phyloP scores from a whole-genome alignment of 148 eudicot genomes.

The Dianthus caryophyllus region DNA sequence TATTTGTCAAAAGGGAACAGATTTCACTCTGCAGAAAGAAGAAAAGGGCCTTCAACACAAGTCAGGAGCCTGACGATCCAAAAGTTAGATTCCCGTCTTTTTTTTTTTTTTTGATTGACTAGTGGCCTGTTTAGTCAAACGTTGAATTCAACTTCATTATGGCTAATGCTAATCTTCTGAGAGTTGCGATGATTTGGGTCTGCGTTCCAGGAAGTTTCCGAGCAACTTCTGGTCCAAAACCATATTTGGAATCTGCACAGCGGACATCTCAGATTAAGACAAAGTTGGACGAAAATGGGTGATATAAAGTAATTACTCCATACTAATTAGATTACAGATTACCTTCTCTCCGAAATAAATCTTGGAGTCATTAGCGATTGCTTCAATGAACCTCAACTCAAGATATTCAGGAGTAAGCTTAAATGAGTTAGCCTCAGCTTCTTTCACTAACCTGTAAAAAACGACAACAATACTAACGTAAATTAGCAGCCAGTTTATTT shows the following conservation, averaged over 20 bases:
- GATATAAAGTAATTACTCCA: background rate
- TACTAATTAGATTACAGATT: slow-evolving; percentile 2
- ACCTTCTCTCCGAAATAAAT: slow-evolving; percentile 90
- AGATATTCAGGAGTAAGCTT: slow-evolving; percentile 77
- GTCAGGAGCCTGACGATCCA: slow-evolving; percentile 1
- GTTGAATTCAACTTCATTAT: background rate
- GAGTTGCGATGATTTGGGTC: slow-evolving; percentile 14
- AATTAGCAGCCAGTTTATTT: too few relatives aligned
- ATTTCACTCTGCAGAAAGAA: background rate
- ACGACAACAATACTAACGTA: background rate
- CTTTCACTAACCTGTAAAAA: slow-evolving; percentile 64
- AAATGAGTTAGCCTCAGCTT: slow-evolving; percentile 87
- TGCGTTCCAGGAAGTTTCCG: slow-evolving; percentile 51
- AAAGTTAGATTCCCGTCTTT: background rate
- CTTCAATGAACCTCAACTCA: slow-evolving; percentile 78
- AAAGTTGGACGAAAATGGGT: background rate
- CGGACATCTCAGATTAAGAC: slow-evolving; percentile 17
- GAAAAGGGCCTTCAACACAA: too few relatives aligned
- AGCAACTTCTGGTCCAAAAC: slow-evolving; percentile 79
- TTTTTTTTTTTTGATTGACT: too few relatives aligned
- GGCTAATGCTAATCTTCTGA: slow-evolving; percentile 18
- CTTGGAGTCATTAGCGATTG: slow-evolving; percentile 77
- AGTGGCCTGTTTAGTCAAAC: background rate
- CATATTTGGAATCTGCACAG: slow-evolving; percentile 76
- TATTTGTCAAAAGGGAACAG: background rate